A percentile compares a stretch with the other conserved stretches of the same genome.
Conservation (phyloP, 2,329 filamentous ascomycete species). For the Colletotrichum cordylinicola region DNA sequence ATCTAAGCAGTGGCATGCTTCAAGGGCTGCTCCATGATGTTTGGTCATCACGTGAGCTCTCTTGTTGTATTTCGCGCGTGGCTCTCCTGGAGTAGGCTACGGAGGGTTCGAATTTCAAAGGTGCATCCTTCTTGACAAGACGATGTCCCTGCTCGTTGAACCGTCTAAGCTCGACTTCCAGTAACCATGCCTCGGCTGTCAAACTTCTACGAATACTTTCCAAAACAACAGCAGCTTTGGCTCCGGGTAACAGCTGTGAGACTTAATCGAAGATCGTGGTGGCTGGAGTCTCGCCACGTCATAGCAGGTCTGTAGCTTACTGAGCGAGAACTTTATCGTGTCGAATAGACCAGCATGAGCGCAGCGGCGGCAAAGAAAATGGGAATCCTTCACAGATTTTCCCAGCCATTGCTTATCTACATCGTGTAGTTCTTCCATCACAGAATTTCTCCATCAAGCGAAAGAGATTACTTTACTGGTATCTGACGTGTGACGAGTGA, state of each 20-base stretch:
- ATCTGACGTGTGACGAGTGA: not conserved
- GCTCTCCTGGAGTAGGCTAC: not conserved
- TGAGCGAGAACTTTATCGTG: not conserved
- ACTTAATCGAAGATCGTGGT: not conserved
- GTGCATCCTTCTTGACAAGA: not conserved
- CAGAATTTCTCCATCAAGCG: no score
- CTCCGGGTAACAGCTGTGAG: fast-evolving
- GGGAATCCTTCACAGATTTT: not conserved
- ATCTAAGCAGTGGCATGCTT: not conserved
- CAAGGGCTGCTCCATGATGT: not conserved
- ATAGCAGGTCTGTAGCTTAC: not conserved
- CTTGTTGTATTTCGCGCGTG: not conserved
- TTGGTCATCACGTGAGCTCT: not conserved
- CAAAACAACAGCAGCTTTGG: not conserved
- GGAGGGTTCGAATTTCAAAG: not conserved
- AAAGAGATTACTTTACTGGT: no score
- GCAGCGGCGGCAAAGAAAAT: not conserved
- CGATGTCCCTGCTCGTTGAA: not conserved
- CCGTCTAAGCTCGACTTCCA: not conserved
- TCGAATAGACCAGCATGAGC: not conserved
- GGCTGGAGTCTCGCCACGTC: not conserved
- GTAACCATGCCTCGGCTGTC: not conserved
- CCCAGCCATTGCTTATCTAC: not conserved
- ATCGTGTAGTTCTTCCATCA: no score
- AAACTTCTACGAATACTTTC: not conserved